Conservation (phyloP, 2,329 filamentous ascomycete genomes). For the Lecanicillium sp. region DNA sequence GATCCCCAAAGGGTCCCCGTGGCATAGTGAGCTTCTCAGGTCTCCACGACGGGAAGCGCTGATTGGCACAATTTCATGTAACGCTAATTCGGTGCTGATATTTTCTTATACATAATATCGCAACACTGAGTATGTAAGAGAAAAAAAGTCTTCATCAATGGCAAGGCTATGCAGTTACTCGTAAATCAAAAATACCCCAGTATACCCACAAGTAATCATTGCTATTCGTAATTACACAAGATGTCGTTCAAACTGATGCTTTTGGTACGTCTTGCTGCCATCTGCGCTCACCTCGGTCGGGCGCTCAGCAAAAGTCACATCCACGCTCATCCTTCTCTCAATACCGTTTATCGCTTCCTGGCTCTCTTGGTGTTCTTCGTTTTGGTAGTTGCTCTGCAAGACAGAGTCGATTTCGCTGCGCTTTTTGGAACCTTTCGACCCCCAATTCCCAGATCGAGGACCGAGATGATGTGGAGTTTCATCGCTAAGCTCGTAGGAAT, state of each 20-base stretch:
- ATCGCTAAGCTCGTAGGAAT: constrained; percentile 6
- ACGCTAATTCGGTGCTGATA: too few relatives aligned
- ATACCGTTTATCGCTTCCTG: background rate
- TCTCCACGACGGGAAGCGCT: too few relatives aligned
- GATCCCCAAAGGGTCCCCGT: too few relatives aligned
- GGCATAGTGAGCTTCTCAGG: too few relatives aligned
- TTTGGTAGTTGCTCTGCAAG: background rate
- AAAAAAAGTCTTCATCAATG: too few relatives aligned
- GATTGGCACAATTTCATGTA: too few relatives aligned
- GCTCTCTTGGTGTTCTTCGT: constrained; percentile 4
- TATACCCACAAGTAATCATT: too few relatives aligned
- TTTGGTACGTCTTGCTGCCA: constrained; percentile 3
- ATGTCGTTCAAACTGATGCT: constrained; percentile 6
- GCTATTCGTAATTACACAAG: background rate
- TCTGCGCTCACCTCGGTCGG: background rate
- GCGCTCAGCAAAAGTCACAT: constrained; percentile 1
- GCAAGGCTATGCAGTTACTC: too few relatives aligned
- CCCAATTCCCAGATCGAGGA: constrained; percentile 3
- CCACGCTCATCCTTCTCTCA: constrained; percentile 1
- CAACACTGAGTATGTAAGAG: too few relatives aligned
- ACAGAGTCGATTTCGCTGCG: background rate
- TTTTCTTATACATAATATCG: too few relatives aligned
- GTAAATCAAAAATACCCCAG: too few relatives aligned
- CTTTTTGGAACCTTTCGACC: constrained; percentile 3
- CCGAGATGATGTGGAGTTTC: constrained; percentile 3